Conservation (phyloP, 768 basidiomycete genomes). For the Symmetrospora coprosmae region DNA sequence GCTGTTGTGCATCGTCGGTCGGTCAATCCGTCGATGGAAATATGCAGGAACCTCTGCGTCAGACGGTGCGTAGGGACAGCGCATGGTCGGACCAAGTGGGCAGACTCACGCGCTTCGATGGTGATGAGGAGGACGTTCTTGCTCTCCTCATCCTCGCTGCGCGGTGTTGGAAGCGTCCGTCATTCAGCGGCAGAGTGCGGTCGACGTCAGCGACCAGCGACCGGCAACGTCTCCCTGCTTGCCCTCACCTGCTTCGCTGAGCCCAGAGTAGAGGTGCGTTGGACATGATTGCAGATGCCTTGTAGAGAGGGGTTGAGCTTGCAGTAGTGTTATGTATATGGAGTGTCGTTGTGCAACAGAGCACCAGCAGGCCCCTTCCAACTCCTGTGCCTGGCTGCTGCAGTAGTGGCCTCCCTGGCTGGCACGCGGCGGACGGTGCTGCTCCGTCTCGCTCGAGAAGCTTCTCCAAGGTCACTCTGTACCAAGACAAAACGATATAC, state of each 20-base stretch:
- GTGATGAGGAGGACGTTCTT: conserved; percentile 19
- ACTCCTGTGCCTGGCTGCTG: no score
- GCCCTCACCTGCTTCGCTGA: conserved; percentile 14
- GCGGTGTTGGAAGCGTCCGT: background rate
- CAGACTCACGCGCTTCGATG: conserved; percentile 12
- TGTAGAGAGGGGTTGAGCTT: no score
- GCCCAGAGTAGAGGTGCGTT: conserved; percentile 16
- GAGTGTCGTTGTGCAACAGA: no score
- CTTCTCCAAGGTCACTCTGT: no score
- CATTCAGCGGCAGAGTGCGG: background rate
- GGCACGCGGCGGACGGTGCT: no score
- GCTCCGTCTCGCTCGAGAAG: no score
- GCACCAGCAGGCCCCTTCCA: no score
- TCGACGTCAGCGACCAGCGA: background rate
- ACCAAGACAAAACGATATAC: no score
- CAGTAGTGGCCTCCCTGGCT: no score
- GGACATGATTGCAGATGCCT: no score
- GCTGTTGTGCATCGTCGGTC: background rate
- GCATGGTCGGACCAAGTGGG: background rate
- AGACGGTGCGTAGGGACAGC: background rate
- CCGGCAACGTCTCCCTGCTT: background rate
- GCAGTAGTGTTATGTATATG: no score
- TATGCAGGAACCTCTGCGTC: background rate
- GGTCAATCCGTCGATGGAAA: background rate
- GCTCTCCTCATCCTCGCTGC: conserved; percentile 21